Conservation (phyloP, 2,329 filamentous ascomycete species). For the Cyphellophora europaea region DNA sequence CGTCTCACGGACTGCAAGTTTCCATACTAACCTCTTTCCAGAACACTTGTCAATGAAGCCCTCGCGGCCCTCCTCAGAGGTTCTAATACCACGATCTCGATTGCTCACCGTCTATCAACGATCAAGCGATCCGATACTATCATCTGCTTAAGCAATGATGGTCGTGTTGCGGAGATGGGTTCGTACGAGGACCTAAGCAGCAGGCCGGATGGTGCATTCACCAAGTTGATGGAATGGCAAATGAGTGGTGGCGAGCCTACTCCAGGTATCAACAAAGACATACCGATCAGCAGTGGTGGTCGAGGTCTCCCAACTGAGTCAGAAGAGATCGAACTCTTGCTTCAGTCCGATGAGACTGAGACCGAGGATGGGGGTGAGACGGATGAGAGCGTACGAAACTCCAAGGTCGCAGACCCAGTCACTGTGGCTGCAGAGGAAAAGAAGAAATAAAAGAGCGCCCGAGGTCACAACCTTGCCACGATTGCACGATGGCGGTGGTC, state of each 20-base stretch:
- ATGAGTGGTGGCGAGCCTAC: slow-evolving; percentile 68
- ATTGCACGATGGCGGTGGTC: too few relatives aligned
- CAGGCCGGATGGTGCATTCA: slow-evolving; percentile 73
- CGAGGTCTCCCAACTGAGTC: slow-evolving; percentile 1
- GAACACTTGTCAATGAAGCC: slow-evolving; percentile 87
- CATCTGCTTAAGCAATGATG: slow-evolving; percentile 80
- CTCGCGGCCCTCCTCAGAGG: slow-evolving; percentile 71
- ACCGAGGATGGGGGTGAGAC: background rate
- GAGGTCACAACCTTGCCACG: too few relatives aligned
- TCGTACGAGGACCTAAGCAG: slow-evolving; percentile 68
- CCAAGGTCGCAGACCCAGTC: background rate
- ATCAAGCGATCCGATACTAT: slow-evolving; percentile 94
- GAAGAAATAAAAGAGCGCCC: background rate
- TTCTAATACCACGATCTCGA: slow-evolving; percentile 93
- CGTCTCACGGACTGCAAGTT: background rate
- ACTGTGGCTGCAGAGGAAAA: background rate
- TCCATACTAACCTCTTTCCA: background rate
- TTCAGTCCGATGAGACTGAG: background rate
- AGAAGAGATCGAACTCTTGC: background rate
- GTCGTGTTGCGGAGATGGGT: slow-evolving; percentile 83
- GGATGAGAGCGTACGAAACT: too few relatives aligned
- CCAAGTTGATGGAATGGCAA: slow-evolving; percentile 97
- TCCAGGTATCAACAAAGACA: slow-evolving; percentile 10
- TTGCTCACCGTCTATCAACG: slow-evolving; percentile 88
- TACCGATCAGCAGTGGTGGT: slow-evolving; percentile 9